These are phyloP conservation scores for Rubroboletus pulcherrimus DNA, from an alignment of 768 basidiomycete genomes.

Conservation along the genomic window DNA sequence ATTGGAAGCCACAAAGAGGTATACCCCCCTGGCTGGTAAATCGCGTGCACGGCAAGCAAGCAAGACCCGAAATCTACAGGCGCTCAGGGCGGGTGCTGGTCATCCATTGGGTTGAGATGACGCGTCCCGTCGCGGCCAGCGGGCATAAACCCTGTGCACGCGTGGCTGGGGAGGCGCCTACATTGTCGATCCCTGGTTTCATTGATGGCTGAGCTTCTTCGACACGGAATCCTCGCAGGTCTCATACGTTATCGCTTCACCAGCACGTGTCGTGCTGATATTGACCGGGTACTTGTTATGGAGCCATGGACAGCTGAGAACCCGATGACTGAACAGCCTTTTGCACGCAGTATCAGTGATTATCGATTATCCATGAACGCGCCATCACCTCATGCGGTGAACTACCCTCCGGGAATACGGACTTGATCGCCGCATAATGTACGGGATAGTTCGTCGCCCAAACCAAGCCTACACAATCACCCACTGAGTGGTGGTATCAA, in stretches of 20 bases:
- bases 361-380: not conserved
- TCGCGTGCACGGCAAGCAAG: constrained; percentile 2
- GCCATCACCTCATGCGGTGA: not conserved
- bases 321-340: not conserved
- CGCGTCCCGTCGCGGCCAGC: not conserved
- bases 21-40: not conserved
- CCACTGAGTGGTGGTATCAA: not conserved
- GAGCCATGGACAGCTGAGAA: not conserved
- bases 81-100: not conserved
- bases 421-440: not conserved
- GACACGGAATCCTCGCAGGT: not conserved
- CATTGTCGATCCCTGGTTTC: constrained; percentile 17
- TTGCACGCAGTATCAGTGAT: not conserved
- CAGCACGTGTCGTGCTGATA: constrained; percentile 4
- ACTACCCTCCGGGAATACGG: not conserved
- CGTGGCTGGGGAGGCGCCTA: not conserved
- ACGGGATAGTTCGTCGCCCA: not conserved
- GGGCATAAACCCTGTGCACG: not conserved
- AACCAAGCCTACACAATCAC: not conserved
- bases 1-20: not conserved
- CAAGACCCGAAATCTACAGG: not conserved
- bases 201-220: constrained; percentile 1
- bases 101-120: not conserved
- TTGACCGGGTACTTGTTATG: not conserved
- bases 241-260: constrained; percentile 19